phyloP scores from a whole-genome alignment of 257 asterid genomes.

The Orobanche coerulescens region DNA sequence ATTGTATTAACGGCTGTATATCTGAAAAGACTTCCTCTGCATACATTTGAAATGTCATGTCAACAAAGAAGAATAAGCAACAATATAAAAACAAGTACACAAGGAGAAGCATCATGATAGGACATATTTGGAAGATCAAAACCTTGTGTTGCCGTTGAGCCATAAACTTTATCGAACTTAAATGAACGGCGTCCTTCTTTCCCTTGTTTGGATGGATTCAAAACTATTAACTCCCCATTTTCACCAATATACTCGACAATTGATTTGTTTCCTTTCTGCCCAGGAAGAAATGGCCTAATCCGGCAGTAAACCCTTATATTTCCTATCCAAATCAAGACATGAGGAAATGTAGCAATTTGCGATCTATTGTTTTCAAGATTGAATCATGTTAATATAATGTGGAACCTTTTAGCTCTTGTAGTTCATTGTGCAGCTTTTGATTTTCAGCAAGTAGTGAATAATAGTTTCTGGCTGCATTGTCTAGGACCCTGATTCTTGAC shows the following conservation, averaged over 20 bases:
- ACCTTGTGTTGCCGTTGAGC: conserved; percentile 85
- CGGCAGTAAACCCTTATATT: conserved; percentile 93
- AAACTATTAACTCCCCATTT: conserved; percentile 65
- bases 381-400: conserved; percentile 2
- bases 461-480: conserved; percentile 56
- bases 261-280: conserved; percentile 66
- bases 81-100: neutral
- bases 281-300: conserved; percentile 82
- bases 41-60: conserved; percentile 11
- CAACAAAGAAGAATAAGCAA: neutral
- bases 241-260: conserved; percentile 69
- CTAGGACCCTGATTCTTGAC: conserved; percentile 36
- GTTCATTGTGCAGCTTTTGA: conserved; percentile 66
- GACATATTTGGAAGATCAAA: conserved; percentile 14
- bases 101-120: neutral
- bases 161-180: conserved; percentile 72
- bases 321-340: conserved; percentile 41
- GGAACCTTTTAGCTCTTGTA: conserved; percentile 86
- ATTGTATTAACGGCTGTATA: conserved; percentile 78
- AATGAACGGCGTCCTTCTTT: conserved; percentile 87
- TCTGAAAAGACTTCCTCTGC: conserved; percentile 79
- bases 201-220: conserved; percentile 80
- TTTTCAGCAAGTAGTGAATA: conserved; percentile 54
- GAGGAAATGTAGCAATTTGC: neutral
- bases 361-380: neutral